Evolutionary conservation across 106 monocot genomes (phyloP).

Genomic region (Platanthera guangdongensis): DNA sequence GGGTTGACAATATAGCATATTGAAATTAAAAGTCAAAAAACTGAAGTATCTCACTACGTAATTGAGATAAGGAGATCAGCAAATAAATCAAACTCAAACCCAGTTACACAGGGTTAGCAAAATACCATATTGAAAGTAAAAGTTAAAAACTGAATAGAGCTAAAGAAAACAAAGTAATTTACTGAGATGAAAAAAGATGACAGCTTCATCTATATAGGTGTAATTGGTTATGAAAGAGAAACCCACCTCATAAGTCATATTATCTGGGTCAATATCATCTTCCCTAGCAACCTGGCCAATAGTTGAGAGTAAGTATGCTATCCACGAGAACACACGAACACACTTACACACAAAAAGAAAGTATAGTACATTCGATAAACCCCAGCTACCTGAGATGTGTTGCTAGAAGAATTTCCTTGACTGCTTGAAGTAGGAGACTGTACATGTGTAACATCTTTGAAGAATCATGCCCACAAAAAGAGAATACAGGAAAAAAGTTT

Average conservation of each 20-base stretch:
- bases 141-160: neutral
- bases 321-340: neutral
- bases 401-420: constrained; percentile 13
- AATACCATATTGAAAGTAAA: neutral
- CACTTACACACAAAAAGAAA: neutral
- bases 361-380: too few species aligned
- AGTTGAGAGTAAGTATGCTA: neutral
- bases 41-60: neutral
- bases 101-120: neutral
- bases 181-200: neutral
- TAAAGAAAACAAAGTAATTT: neutral
- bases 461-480: neutral
- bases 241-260: constrained; percentile 79
- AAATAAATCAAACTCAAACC: neutral
- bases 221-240: neutral
- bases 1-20: neutral
- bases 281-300: constrained; percentile 30
- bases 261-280: constrained; percentile 71
- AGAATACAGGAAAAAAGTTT: neutral
- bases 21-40: neutral
- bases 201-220: neutral
- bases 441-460: constrained; percentile 17
- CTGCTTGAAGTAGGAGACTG: constrained; percentile 16
- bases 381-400: constrained; percentile 26
- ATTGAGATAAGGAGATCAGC: neutral